A percentile compares a stretch with the other conserved stretches of the same genome.
These are phyloP conservation scores for Fusarium nurragi DNA, from an alignment of 2,329 filamentous ascomycete genomes.

Conservation along the genomic window DNA sequence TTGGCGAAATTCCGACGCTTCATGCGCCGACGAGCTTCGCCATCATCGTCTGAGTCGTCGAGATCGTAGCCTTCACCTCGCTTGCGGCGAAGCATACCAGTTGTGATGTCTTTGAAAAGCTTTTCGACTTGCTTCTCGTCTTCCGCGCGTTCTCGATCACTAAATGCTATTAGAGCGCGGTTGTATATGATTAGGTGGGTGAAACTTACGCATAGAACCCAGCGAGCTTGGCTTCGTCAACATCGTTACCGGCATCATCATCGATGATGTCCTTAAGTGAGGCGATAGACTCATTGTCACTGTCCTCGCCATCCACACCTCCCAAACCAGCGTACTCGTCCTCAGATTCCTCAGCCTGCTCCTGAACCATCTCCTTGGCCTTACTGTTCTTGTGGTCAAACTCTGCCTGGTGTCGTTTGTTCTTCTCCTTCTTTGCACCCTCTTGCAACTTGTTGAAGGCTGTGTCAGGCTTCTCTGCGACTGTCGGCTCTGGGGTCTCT, in stretches of 20 bases:
- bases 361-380: slow-evolving; percentile 87
- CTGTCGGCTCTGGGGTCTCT: slow-evolving; percentile 33
- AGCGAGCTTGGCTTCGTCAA: slow-evolving; percentile 82
- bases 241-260: slow-evolving; percentile 79
- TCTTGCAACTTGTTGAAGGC: slow-evolving; percentile 79
- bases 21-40: slow-evolving; percentile 78
- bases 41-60: slow-evolving; percentile 90
- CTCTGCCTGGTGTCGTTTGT: slow-evolving; percentile 59
- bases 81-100: slow-evolving; percentile 85
- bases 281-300: slow-evolving; percentile 75
- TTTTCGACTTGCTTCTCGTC: slow-evolving; percentile 92
- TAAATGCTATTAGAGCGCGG: slow-evolving; percentile 49
- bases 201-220: slow-evolving; percentile 87
- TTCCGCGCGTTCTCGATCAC: slow-evolving; percentile 78
- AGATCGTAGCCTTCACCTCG: slow-evolving; percentile 84
- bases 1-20: slow-evolving; percentile 90
- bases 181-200: neutral
- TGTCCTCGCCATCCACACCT: slow-evolving; percentile 87
- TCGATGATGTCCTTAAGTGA: slow-evolving; percentile 89
- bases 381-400: slow-evolving; percentile 90
- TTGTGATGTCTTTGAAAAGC: slow-evolving; percentile 92
- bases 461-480: slow-evolving; percentile 40
- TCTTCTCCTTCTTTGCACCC: slow-evolving; percentile 65
- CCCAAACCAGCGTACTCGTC: slow-evolving; percentile 97
- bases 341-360: slow-evolving; percentile 96